These are phyloP conservation scores for Quercus wislizeni DNA, from an alignment of 306 rosid genomes.

Conservation along the genomic window DNA sequence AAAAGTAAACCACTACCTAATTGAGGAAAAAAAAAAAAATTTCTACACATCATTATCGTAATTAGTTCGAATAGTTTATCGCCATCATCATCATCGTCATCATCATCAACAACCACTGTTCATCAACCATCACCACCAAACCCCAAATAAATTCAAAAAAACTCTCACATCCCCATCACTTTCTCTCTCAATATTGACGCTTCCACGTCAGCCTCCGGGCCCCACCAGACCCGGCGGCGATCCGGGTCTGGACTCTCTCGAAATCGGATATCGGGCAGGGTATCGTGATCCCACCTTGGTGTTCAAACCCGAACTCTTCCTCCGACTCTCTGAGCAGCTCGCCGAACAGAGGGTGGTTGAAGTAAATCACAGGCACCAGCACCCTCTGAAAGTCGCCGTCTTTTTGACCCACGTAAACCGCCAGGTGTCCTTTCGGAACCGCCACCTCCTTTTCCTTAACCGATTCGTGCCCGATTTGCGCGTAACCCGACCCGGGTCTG, in stretches of 20 bases:
- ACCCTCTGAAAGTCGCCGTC: conserved; percentile 74
- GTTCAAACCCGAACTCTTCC: conserved; percentile 69
- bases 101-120: not conserved
- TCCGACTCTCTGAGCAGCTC: conserved; percentile 71
- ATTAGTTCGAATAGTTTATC: conserved; percentile 13
- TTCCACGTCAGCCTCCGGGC: conserved; percentile 40
- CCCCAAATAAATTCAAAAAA: too few relatives aligned
- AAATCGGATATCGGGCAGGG: conserved; percentile 78
- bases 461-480: conserved; percentile 38
- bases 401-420: conserved; percentile 80
- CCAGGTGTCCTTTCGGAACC: conserved; percentile 86
- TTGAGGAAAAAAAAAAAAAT: not conserved
- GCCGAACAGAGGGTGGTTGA: conserved; percentile 81
- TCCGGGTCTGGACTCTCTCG: conserved; percentile 69
- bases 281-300: conserved; percentile 80
- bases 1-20: not conserved
- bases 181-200: conserved; percentile 8
- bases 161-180: not conserved
- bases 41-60: conserved; percentile 14
- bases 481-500: conserved; percentile 39
- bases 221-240: conserved; percentile 42
- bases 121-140: not conserved
- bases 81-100: conserved; percentile 17
- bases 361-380: conserved; percentile 85
- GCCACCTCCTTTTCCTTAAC: conserved; percentile 1